Evolutionary conservation across 106 monocot genomes (phyloP).

Genomic region (Ottelia alismoides): DNA sequence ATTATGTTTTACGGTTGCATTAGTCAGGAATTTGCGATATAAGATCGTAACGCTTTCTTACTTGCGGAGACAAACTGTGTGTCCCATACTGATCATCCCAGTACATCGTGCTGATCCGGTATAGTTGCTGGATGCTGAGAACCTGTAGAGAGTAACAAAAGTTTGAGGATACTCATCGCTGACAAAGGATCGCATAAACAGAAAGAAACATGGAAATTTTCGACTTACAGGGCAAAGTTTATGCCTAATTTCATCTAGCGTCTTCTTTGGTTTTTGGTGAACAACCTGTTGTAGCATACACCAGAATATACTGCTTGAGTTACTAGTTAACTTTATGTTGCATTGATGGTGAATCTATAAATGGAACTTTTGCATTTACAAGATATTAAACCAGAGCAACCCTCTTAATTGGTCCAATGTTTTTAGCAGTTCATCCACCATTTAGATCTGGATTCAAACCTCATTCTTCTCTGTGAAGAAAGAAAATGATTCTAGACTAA

Average conservation of each 20-base stretch:
- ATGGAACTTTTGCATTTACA: too few species aligned
- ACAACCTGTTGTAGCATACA: constrained; percentile 47
- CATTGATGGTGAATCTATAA: too few species aligned
- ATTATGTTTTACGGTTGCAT: too few species aligned
- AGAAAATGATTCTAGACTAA: too few species aligned
- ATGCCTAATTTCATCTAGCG: constrained; percentile 92
- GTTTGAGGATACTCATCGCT: constrained; percentile 2
- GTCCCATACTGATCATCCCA: constrained; percentile 96
- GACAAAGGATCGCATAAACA: not conserved
- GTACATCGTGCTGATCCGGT: constrained; percentile 91
- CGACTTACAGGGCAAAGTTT: constrained; percentile 78
- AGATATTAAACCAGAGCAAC: too few species aligned
- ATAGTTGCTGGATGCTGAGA: constrained; percentile 80
- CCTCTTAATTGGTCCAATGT: too few species aligned
- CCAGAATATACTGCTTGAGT: too few species aligned
- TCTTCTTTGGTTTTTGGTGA: too few species aligned
- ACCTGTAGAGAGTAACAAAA: constrained; percentile 40
- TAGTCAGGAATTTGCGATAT: not conserved
- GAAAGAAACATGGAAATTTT: constrained; percentile 3
- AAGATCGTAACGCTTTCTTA: constrained; percentile 14
- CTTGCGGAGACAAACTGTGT: constrained; percentile 70
- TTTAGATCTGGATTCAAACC: too few species aligned
- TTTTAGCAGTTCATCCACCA: too few species aligned
- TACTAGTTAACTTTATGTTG: too few species aligned
- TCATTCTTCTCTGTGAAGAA: too few species aligned